Base-by-base conservation (phyloP, 805 yeast species). In the Saccharomycopsis sp. region DNA sequence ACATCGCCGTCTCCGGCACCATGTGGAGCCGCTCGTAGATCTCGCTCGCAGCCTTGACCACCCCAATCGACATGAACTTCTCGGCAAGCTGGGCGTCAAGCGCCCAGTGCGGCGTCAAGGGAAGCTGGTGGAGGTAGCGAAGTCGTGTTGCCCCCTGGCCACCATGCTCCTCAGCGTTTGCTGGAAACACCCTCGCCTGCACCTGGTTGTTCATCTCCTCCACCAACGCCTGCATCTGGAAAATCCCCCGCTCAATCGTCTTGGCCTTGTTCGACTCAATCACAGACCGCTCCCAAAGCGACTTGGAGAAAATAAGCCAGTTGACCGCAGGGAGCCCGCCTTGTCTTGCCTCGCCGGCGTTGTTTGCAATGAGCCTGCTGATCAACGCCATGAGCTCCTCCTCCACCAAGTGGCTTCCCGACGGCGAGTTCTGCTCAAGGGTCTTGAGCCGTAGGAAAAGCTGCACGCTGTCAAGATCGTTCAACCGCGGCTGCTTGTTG, bases 191-290 rank as follows among this genome's bases (percentile, higher is more conserved):
- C 50, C 77, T 68, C 6, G 79, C 63, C 40, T 68, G 65, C 38
- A 80, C 74, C 42, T 77, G 72, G 42, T 78, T 69, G 2, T 89
- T 94, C 19, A 86, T 65, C 57, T 88, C 96, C 54, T 87, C 95
- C 20, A 88, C 92, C 32, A 92, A 64, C 3, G 94, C 79, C 41
- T 88, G 89, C 80, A 92, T 78, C 60, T 92, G 98, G 38, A 92
- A 65, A 4, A 88, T 77, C 38, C 97, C 97, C 57, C 98, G 72
- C 61, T 92, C 97, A 18, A 89, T 80, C 1, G 96, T 89, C 55
- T 82, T 78, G 1, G 94, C 76, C 50, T 77, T 78, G 37, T 70
- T 68, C 0, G 95, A 73, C 57, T 92, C 98, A 27, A 88, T 64
- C 16, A 83, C 52, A 5, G 96, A 85, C 57, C 97, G 73, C 53